Conservation (phyloP, 495 filamentous ascomycete genomes). For the Glarea lozoyensis region DNA sequence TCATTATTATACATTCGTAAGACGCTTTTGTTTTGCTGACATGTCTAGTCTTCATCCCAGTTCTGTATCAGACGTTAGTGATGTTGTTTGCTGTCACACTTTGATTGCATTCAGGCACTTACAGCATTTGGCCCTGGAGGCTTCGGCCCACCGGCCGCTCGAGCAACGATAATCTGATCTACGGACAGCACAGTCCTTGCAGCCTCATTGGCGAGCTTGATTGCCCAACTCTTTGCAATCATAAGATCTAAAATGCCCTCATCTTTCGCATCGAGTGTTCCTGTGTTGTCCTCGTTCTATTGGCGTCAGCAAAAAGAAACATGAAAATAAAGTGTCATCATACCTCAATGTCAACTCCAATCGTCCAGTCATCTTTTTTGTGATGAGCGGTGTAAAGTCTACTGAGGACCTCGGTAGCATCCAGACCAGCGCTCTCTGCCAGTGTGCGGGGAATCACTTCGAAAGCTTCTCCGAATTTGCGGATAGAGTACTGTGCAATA, state of each 20-base stretch:
- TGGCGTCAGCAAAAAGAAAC: constrained; percentile 15
- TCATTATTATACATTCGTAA: constrained; percentile 13
- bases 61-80: constrained; percentile 42
- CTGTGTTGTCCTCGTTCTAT: constrained; percentile 63
- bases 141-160: constrained; percentile 96
- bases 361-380: constrained; percentile 79
- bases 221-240: constrained; percentile 87
- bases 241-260: constrained; percentile 90
- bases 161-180: constrained; percentile 97
- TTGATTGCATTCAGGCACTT: too few species aligned
- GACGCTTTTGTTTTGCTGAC: constrained; percentile 5
- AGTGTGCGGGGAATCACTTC: constrained; percentile 91
- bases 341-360: constrained; percentile 87
- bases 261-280: constrained; percentile 79
- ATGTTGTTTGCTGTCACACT: too few species aligned
- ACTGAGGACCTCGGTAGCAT: constrained; percentile 90
- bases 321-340: constrained; percentile 8
- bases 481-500: constrained; percentile 87
- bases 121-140: constrained; percentile 80
- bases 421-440: constrained; percentile 88
- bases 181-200: constrained; percentile 91
- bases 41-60: constrained; percentile 89
- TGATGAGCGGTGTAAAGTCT: constrained; percentile 87
- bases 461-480: constrained; percentile 96
- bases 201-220: constrained; percentile 91